Evolutionary conservation across 1,139 yeast genomes (phyloP).

Genomic region (Taiozyma onychis): DNA sequence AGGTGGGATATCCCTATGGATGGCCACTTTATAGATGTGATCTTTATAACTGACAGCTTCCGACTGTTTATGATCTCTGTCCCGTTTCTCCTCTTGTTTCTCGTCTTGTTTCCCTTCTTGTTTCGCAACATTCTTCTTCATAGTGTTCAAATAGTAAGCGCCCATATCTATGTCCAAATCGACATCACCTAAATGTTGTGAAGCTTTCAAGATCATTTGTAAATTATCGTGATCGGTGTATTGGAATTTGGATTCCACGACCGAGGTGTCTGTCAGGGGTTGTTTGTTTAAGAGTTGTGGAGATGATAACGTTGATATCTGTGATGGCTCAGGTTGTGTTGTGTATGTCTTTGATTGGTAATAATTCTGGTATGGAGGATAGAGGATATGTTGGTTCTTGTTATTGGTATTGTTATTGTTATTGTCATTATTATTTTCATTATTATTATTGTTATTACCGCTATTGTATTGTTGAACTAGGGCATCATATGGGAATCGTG

Average conservation of each 20-base stretch:
- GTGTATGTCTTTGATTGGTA: background rate
- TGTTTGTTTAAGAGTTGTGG: background rate
- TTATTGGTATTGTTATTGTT: no score
- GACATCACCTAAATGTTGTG: background rate
- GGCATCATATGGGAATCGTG: background rate
- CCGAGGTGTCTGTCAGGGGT: no score
- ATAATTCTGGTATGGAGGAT: background rate
- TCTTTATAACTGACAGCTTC: background rate
- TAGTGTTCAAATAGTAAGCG: background rate
- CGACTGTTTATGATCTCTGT: background rate
- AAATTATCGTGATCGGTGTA: background rate
- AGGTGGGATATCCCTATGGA: slow-evolving; percentile 2
- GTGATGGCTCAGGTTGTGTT: background rate
- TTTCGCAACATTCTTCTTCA: background rate
- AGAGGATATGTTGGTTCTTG: background rate
- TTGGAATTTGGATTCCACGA: background rate
- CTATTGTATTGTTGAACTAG: background rate
- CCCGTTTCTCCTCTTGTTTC: background rate
- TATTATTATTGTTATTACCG: background rate
- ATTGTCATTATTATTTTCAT: no score
- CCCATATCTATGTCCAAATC: background rate
- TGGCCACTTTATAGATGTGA: background rate
- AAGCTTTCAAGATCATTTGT: background rate
- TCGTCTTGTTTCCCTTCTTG: background rate
- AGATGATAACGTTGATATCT: background rate